phyloP scores from a whole-genome alignment of 2,329 filamentous ascomycete species.

The Ceratocystiopsis brevicomis region DNA sequence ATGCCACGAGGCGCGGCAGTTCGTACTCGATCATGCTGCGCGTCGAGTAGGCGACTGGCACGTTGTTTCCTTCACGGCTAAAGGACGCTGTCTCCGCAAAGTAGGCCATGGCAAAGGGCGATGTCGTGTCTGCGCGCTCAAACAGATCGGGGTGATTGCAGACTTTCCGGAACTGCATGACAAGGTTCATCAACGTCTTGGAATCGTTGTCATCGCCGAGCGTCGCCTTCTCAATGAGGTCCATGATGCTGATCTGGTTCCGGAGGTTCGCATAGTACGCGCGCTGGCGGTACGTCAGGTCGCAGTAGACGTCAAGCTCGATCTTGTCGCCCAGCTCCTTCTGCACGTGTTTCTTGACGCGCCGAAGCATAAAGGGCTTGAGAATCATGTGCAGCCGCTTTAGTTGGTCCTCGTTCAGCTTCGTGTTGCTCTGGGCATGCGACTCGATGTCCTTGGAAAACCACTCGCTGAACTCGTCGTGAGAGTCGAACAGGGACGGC shows the following conservation, averaged over 20 bases:
- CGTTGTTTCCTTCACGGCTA: conserved; percentile 64
- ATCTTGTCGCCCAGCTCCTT: conserved; percentile 99
- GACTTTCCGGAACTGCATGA: conserved; percentile 99
- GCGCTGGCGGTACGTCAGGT: conserved; percentile 88
- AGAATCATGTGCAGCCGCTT: conserved; percentile 96
- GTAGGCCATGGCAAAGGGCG: conserved; percentile 63
- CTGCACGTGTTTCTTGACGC: conserved; percentile 98
- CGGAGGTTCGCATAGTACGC: conserved; percentile 83
- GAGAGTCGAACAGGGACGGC: conserved; percentile 93
- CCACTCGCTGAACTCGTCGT: conserved; percentile 87
- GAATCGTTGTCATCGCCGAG: conserved; percentile 88
- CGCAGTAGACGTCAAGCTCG: conserved; percentile 86
- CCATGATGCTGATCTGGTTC: conserved; percentile 97
- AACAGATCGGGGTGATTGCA: conserved; percentile 98
- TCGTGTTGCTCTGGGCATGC: conserved; percentile 97
- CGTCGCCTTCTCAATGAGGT: conserved; percentile 92
- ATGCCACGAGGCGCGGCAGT: conserved; percentile 65
- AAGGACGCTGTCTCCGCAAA: conserved; percentile 95
- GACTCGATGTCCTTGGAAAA: conserved; percentile 95
- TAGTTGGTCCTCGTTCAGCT: conserved; percentile 94
- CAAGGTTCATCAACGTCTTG: conserved; percentile 92
- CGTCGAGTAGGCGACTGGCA: conserved; percentile 73
- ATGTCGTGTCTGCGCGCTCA: conserved; percentile 79
- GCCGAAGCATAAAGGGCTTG: conserved; percentile 97
- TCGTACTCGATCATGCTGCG: conserved; percentile 71